Percentiles rank a stretch among this genome's conserved stretches.
Conservation (phyloP, 257 asterid genomes). For the Anisodus acutangulus region DNA sequence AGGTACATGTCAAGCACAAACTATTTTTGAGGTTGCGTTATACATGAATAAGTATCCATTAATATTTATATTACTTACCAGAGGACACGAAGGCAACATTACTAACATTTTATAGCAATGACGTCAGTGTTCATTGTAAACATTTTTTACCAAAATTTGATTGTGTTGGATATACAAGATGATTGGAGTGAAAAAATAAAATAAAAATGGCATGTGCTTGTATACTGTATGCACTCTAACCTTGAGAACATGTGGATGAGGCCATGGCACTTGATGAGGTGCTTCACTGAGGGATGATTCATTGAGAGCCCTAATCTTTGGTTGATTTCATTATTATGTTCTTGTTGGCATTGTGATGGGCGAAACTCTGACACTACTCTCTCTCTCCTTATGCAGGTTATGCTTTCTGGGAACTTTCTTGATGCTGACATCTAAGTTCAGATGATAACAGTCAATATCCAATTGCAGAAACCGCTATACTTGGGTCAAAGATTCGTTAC, state of each 20-base stretch:
- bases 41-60: conserved; percentile 16
- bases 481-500: neutral
- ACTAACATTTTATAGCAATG: neutral
- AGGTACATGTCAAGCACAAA: conserved; percentile 50
- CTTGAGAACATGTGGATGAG: neutral
- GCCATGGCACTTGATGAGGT: neutral
- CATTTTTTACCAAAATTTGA: neutral
- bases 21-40: neutral
- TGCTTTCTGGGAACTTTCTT: conserved; percentile 69
- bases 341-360: neutral
- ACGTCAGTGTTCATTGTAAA: neutral
- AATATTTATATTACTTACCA: neutral
- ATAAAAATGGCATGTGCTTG: neutral
- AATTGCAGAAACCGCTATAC: neutral
- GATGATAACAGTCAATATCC: neutral
- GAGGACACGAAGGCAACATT: neutral
- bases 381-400: conserved; percentile 55
- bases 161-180: conserved; percentile 1
- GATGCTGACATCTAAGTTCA: conserved; percentile 64
- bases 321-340: conserved; percentile 16
- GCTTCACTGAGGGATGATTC: neutral
- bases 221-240: neutral
- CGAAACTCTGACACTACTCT: neutral
- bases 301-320: neutral
- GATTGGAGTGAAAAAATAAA: neutral